Conservation (phyloP, 78 protist species). For the Dictyostelium discoideum region DNA sequence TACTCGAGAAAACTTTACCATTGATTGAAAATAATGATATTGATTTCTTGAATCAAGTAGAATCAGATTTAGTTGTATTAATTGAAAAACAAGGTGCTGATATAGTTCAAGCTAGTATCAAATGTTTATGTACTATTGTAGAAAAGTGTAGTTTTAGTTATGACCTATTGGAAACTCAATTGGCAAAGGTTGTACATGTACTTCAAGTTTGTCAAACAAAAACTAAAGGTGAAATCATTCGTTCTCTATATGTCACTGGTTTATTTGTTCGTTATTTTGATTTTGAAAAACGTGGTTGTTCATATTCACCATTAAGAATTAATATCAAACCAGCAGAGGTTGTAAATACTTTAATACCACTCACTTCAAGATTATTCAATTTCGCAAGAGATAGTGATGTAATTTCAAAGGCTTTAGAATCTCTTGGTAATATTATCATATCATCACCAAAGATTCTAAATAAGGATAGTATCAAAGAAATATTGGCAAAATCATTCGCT, state of each 20-base stretch:
- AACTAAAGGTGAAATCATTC: slow-evolving; percentile 29
- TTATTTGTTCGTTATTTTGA: slow-evolving; percentile 35
- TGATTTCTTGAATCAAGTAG: background rate
- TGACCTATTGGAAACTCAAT: background rate
- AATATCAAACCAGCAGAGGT: background rate
- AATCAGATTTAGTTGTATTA: slow-evolving; percentile 21
- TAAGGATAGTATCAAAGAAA: slow-evolving; percentile 14
- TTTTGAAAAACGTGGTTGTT: slow-evolving; percentile 8
- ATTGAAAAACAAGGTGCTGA: slow-evolving; percentile 31
- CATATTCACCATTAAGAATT: background rate
- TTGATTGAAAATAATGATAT: slow-evolving; percentile 22
- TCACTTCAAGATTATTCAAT: background rate
- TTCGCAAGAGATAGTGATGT: slow-evolving; percentile 42
- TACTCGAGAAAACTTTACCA: slow-evolving; percentile 26
- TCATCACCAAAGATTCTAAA: slow-evolving; percentile 33
- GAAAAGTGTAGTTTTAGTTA: slow-evolving; percentile 26
- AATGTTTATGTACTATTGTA: slow-evolving; percentile 24
- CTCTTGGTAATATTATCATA: slow-evolving; percentile 64
- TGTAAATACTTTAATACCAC: background rate
- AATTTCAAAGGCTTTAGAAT: slow-evolving; percentile 35
- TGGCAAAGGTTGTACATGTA: background rate
- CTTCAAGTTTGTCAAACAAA: background rate
- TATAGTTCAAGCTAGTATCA: slow-evolving; percentile 12
- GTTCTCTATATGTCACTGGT: slow-evolving; percentile 33
- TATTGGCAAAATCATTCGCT: slow-evolving; percentile 18